These are phyloP conservation scores for Purpureocillium takamizusanense DNA, from an alignment of 2,329 filamentous ascomycete genomes.

Conservation along the genomic window DNA sequence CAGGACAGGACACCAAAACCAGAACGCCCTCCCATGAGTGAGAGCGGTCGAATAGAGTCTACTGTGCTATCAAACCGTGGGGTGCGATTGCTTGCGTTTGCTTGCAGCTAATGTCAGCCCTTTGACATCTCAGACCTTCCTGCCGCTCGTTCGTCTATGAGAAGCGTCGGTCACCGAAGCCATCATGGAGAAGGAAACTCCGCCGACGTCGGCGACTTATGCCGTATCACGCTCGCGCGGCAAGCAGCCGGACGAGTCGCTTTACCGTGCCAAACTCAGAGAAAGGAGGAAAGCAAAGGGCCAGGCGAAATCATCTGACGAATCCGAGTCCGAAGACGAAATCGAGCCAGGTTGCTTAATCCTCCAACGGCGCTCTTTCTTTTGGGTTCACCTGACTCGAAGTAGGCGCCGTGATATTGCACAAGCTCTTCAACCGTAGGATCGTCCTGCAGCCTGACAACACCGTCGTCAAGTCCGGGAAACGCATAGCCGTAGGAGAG, in stretches of 20 bases:
- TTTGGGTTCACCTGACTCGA: conserved; percentile 2
- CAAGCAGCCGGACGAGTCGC: conserved; percentile 8
- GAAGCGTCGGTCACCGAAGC: too few species aligned
- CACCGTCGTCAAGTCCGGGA: conserved; percentile 16
- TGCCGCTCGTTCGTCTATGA: too few species aligned
- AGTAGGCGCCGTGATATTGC: conserved; percentile 12
- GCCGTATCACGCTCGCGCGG: conserved; percentile 10
- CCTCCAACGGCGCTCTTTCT: not conserved
- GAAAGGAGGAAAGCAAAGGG: conserved; percentile 10
- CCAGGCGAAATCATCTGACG: conserved; percentile 12
- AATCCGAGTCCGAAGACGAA: conserved; percentile 13
- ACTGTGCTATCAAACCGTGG: too few species aligned
- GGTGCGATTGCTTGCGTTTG: too few species aligned
- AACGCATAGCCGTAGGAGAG: conserved; percentile 13
- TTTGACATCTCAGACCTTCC: too few species aligned
- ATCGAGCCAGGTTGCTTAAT: conserved; percentile 11
- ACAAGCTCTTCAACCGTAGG: conserved; percentile 12
- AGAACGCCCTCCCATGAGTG: too few species aligned
- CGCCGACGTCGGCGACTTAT: conserved; percentile 4
- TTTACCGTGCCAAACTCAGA: conserved; percentile 7
- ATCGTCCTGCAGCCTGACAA: conserved; percentile 13
- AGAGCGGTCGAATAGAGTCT: too few species aligned
- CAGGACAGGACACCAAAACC: too few species aligned
- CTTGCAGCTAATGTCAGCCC: too few species aligned
- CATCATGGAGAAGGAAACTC: too few species aligned